A percentile compares a stretch with the other conserved stretches of the same genome.
phyloP scores from a whole-genome alignment of 176 grass and related monocot species.

The Saccharum spontaneum region DNA sequence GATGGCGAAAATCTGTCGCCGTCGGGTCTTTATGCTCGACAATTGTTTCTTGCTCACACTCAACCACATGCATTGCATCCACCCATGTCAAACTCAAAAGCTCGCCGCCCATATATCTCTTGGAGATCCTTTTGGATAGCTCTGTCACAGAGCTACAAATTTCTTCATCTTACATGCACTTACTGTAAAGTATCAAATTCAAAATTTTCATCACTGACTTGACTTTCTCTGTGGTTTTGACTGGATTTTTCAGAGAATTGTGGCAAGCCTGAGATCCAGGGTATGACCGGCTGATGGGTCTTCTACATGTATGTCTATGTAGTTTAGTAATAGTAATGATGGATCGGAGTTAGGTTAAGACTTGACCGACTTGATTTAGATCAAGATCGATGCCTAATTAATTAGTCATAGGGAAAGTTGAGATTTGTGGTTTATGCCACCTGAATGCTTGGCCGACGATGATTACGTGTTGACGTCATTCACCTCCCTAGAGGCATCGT shows the following conservation, averaged over 20 bases:
- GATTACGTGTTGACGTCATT: too few species aligned
- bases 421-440: too few species aligned
- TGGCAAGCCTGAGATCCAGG: constrained; percentile 14
- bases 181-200: background rate
- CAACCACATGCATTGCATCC: constrained; percentile 25
- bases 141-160: background rate
- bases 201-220: background rate
- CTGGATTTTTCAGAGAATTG: constrained; percentile 9
- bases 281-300: background rate
- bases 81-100: constrained; percentile 8
- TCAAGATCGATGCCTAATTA: background rate
- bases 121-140: constrained; percentile 23
- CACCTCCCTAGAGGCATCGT: too few species aligned
- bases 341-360: background rate
- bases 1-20: background rate
- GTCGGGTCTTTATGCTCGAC: background rate
- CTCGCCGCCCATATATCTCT: background rate
- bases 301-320: background rate
- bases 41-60: background rate
- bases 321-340: background rate
- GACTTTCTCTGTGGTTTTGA: background rate
- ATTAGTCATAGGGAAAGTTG: background rate
- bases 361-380: background rate
- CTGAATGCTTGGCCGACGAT: too few species aligned
- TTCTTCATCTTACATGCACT: background rate